Base-by-base conservation (phyloP, 352 stramenopile genomes). In the Pythium biforme region DNA sequence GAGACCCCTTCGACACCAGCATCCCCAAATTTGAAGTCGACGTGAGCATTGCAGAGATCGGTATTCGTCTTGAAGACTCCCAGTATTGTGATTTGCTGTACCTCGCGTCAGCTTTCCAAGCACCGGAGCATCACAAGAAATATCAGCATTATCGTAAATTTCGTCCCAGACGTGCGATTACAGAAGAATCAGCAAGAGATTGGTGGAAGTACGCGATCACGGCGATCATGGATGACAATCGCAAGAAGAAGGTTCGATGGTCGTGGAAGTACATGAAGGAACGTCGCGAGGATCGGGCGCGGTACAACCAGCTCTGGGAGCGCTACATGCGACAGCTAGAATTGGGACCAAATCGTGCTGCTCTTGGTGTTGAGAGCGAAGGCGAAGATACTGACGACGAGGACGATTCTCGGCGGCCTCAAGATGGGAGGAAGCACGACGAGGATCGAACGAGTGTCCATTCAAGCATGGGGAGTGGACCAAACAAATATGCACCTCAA, bases 41-140 rank as follows among this genome's bases (percentile, higher is more conserved):
- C 46, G 69, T 96, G 23, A 89, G 66, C 58, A 79, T 94, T 25
- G 79, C 81, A 4, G 80, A 94, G 48, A 81, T 96, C 14, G 84
- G 86, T 0, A 71, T 96, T 41, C 86, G 83, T 14, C 60, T 96
- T 11, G 88, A 96, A 68, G 88, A 95, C 41, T 92, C 82, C 0
- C 88, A 96, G 55, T 96, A 95, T 49, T 95, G 88, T 51, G 86
- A 96, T 75, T 52, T 95, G 57, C 45, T 96, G 33, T 96, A 93
- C 61, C 64, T 96, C 20, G 74, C 69, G 19, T 85, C 88, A 12
- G 77, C 76, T 19, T 71, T 95, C 34, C 86, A 95, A 63, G 63
- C 84, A 17, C 82, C 83, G 1, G 71, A 89, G 25, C 83, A 94
- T 57, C 79, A 88, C 29, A 73, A 79, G 4, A 94, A 93, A 59